Conservation (phyloP, 352 stramenopile species). For the Pythium aphanidermatum region DNA sequence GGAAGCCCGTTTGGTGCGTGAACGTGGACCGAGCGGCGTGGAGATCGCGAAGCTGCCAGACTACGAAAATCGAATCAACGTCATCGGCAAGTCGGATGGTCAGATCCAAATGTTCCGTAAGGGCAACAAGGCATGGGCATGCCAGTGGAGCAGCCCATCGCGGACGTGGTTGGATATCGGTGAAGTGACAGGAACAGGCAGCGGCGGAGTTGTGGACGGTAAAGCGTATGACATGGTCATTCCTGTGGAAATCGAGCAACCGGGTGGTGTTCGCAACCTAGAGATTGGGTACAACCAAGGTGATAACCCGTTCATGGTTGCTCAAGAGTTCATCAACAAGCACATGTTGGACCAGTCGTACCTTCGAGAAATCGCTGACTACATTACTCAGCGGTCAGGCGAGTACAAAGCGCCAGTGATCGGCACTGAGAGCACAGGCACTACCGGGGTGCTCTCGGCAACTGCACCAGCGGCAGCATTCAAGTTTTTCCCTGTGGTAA, state of each 20-base stretch:
- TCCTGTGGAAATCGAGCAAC: slow-evolving; percentile 94
- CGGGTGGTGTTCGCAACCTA: slow-evolving; percentile 89
- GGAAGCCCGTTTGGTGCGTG: slow-evolving; percentile 44
- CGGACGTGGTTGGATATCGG: slow-evolving; percentile 94
- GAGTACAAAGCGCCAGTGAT: slow-evolving; percentile 69
- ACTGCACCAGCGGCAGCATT: slow-evolving; percentile 20
- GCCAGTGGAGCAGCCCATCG: slow-evolving; percentile 90
- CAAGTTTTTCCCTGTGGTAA: slow-evolving; percentile 69
- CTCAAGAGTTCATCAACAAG: slow-evolving; percentile 96
- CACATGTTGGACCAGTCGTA: slow-evolving; percentile 93
- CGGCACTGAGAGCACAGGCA: slow-evolving; percentile 20
- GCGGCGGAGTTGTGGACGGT: slow-evolving; percentile 87
- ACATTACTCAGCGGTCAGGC: slow-evolving; percentile 91
- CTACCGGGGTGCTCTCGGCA: not conserved
- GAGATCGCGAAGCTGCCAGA: slow-evolving; percentile 93
- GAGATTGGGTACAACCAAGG: slow-evolving; percentile 97
- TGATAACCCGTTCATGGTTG: slow-evolving; percentile 95
- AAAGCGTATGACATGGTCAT: slow-evolving; percentile 95
- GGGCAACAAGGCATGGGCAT: slow-evolving; percentile 90
- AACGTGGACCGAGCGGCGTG: slow-evolving; percentile 84
- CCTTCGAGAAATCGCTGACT: slow-evolving; percentile 93
- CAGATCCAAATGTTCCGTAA: slow-evolving; percentile 97
- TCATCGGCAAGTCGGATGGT: slow-evolving; percentile 84
- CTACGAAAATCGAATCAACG: slow-evolving; percentile 83
- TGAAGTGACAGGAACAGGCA: slow-evolving; percentile 81